Conservation (phyloP, 2,329 filamentous ascomycete genomes). For the Immersiporthe knoxdaviesiana region DNA sequence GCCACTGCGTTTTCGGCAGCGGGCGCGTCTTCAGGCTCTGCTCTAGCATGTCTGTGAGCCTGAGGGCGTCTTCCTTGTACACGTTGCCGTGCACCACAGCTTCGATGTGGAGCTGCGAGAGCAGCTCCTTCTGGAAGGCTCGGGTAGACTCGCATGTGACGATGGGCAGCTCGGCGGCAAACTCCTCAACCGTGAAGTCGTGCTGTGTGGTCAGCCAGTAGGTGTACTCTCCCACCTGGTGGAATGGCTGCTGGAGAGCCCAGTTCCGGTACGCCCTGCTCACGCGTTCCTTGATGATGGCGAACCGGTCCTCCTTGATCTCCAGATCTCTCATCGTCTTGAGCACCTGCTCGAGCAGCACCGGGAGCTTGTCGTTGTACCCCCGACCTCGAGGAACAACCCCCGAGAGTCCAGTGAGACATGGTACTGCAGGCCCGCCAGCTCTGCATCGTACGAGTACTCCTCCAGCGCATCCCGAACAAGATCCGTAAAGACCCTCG, state of each 20-base stretch:
- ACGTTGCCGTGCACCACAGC: slow-evolving; percentile 88
- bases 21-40: slow-evolving; percentile 73
- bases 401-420: slow-evolving; percentile 75
- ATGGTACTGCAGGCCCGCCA: slow-evolving; percentile 84
- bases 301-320: slow-evolving; percentile 84
- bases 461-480: slow-evolving; percentile 88
- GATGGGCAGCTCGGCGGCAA: slow-evolving; percentile 73
- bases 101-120: slow-evolving; percentile 86
- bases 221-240: slow-evolving; percentile 83
- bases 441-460: slow-evolving; percentile 93
- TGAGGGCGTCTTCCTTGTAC: slow-evolving; percentile 89
- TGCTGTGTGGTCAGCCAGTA: slow-evolving; percentile 78
- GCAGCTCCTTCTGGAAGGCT: slow-evolving; percentile 76
- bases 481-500: slow-evolving; percentile 79
- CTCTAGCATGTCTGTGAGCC: slow-evolving; percentile 82
- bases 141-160: slow-evolving; percentile 76
- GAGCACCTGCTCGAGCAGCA: slow-evolving; percentile 87
- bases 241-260: slow-evolving; percentile 85
- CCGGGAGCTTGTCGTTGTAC: slow-evolving; percentile 95
- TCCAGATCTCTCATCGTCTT: slow-evolving; percentile 82
- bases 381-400: slow-evolving; percentile 80
- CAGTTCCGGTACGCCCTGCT: slow-evolving; percentile 80
- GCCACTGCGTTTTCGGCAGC: slow-evolving; percentile 79
- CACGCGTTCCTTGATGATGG: slow-evolving; percentile 86
- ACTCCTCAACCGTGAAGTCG: slow-evolving; percentile 78